Evolutionary conservation across 1,284 basidiomycete genomes (phyloP).

Genomic region (Cronartium quercuum): DNA sequence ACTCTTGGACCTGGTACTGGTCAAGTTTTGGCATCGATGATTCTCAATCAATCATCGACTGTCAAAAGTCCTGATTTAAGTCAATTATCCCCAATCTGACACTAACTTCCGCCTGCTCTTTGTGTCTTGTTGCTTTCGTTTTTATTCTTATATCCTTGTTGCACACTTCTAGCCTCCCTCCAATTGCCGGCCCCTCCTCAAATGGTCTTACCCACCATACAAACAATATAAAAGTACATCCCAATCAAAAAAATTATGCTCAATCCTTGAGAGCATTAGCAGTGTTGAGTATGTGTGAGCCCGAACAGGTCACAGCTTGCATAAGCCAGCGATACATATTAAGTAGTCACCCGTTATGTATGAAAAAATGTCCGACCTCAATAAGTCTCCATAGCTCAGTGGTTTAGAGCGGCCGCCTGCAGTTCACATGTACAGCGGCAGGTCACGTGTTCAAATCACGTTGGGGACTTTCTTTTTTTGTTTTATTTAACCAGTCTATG

Average conservation of each 20-base stretch:
- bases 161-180: no score
- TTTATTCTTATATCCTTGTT: no score
- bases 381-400: conserved; percentile 38
- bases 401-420: conserved; percentile 40
- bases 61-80: background rate
- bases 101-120: no score
- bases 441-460: conserved; percentile 40
- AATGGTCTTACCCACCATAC: no score
- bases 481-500: no score
- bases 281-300: background rate
- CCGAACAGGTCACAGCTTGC: no score
- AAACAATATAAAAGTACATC: no score
- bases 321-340: no score
- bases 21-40: background rate
- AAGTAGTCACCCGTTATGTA: no score
- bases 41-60: background rate
- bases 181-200: no score
- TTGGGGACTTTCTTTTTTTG: conserved; percentile 37
- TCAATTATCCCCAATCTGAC: background rate
- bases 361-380: no score
- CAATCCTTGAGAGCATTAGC: background rate
- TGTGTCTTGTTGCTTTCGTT: no score
- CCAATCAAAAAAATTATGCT: background rate
- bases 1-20: background rate
- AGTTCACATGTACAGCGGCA: conserved; percentile 34